Conservation (phyloP, 2,329 filamentous ascomycete species). For the Botrytis byssoidea region DNA sequence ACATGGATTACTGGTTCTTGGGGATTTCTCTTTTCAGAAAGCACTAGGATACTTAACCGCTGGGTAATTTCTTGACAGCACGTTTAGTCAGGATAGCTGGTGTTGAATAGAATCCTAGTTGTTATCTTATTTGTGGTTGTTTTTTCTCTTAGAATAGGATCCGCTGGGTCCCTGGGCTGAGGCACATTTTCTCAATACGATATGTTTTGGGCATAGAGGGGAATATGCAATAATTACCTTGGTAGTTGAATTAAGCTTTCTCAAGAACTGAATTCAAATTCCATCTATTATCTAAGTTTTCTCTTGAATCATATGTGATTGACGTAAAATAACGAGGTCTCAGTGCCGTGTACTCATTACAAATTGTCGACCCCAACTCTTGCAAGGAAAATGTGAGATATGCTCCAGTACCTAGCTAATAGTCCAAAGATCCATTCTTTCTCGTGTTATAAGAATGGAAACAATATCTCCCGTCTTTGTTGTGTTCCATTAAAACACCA, state of each 20-base stretch:
- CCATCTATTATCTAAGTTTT: not conserved
- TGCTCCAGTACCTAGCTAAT: not conserved
- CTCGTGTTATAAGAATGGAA: not conserved
- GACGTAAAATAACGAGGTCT: too few species aligned
- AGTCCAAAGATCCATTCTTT: too few species aligned
- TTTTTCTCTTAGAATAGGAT: not conserved
- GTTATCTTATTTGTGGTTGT: not conserved
- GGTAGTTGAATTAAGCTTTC: not conserved
- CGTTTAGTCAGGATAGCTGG: not conserved
- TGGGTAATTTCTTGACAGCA: too few species aligned
- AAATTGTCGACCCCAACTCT: not conserved
- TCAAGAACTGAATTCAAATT: not conserved
- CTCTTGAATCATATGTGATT: not conserved
- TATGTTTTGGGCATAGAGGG: not conserved
- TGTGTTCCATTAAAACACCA: not conserved
- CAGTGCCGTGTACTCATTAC: not conserved
- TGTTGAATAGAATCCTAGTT: too few species aligned
- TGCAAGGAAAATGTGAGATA: not conserved
- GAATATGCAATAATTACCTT: too few species aligned
- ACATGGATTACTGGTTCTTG: too few species aligned
- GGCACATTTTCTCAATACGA: not conserved
- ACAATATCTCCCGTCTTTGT: not conserved
- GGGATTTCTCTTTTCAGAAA: not conserved
- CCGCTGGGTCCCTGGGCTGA: not conserved
- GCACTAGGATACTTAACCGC: not conserved